Percentiles rank a stretch among this genome's conserved stretches.
Evolutionary conservation across 768 basidiomycete genomes (phyloP).

Genomic region (Collybia nuda): DNA sequence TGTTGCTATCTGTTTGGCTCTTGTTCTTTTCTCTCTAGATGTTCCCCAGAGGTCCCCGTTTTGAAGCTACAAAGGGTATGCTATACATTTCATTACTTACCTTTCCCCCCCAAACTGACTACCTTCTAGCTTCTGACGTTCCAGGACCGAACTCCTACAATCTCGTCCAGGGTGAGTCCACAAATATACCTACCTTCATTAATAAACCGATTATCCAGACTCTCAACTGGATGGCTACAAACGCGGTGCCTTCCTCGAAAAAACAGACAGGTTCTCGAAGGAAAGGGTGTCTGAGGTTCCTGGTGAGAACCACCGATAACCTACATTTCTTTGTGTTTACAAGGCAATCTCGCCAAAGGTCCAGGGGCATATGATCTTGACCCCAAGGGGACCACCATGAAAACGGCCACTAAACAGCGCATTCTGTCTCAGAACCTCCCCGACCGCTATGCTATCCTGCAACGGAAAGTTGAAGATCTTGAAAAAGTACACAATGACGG

Average conservation of each 20-base stretch:
- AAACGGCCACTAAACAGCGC: slow-evolving; percentile 20
- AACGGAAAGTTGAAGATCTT: slow-evolving; percentile 64
- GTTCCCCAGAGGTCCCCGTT: slow-evolving; percentile 51
- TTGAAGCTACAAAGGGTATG: slow-evolving; percentile 39
- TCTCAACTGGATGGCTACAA: slow-evolving; percentile 52
- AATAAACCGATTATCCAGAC: slow-evolving; percentile 22
- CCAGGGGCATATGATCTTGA: slow-evolving; percentile 30
- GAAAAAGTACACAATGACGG: slow-evolving; percentile 62
- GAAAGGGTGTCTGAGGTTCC: slow-evolving; percentile 39
- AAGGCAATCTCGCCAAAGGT: slow-evolving; percentile 22
- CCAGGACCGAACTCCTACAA: slow-evolving; percentile 55
- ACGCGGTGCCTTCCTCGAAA: slow-evolving; percentile 58
- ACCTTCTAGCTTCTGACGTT: slow-evolving; percentile 42
- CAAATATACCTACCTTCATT: too few relatives aligned
- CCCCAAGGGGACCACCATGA: slow-evolving; percentile 20
- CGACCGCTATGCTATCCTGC: slow-evolving; percentile 55
- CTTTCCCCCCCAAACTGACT: background rate
- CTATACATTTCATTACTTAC: background rate
- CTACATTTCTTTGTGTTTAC: background rate
- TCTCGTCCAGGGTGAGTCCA: slow-evolving; percentile 32
- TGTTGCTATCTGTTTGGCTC: slow-evolving; percentile 10
- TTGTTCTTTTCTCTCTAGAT: slow-evolving; percentile 21
- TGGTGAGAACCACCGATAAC: slow-evolving; percentile 30
- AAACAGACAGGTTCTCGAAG: slow-evolving; percentile 48
- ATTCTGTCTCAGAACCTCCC: slow-evolving; percentile 18